phyloP scores from a whole-genome alignment of 768 basidiomycete genomes.

The Leucocoprinus sp. region DNA sequence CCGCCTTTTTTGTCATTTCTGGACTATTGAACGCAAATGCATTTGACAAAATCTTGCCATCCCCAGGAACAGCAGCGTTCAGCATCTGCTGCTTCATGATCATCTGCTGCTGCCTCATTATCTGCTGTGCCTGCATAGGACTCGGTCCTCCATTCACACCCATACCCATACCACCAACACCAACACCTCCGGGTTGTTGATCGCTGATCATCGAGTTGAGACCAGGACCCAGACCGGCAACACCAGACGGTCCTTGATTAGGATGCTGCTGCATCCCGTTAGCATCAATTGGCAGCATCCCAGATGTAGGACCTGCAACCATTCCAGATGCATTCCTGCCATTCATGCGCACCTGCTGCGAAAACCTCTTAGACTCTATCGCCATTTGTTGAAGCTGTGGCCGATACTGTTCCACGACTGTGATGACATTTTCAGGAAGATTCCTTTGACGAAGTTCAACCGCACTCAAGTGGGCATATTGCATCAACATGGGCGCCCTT shows the following conservation, averaged over 20 bases:
- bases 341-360: slow-evolving; percentile 20
- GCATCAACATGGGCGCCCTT: slow-evolving; percentile 16
- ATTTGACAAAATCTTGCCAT: neutral
- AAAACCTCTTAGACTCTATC: slow-evolving; percentile 31
- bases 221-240: too few relatives aligned
- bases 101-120: slow-evolving; percentile 13
- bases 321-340: slow-evolving; percentile 10
- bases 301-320: slow-evolving; percentile 1
- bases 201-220: neutral
- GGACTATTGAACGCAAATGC: neutral
- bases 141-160: too few relatives aligned
- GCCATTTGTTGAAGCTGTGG: slow-evolving; percentile 32
- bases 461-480: slow-evolving; percentile 35
- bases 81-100: slow-evolving; percentile 11
- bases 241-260: too few relatives aligned
- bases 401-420: slow-evolving; percentile 50
- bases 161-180: neutral
- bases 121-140: neutral
- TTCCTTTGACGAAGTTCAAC: slow-evolving; percentile 46
- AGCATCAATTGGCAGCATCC: slow-evolving; percentile 5
- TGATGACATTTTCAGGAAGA: slow-evolving; percentile 42
- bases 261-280: slow-evolving; percentile 8
- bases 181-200: slow-evolving; percentile 1
- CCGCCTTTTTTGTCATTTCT: slow-evolving; percentile 3
- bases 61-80: slow-evolving; percentile 1